These are phyloP conservation scores for Quercus wislizeni DNA, from an alignment of 306 rosid genomes.

Conservation along the genomic window DNA sequence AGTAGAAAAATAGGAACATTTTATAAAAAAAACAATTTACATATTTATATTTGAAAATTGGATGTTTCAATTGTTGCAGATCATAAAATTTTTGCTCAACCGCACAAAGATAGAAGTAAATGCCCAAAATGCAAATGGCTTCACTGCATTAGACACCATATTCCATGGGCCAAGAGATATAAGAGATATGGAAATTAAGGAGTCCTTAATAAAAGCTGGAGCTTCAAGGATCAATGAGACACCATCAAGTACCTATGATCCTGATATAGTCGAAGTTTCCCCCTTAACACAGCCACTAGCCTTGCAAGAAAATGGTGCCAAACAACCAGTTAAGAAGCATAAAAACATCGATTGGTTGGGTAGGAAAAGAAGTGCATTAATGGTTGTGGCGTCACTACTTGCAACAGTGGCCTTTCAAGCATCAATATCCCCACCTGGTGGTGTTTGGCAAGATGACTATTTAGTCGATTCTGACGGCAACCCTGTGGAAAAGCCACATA, in stretches of 20 bases:
- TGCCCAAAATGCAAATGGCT: conserved; percentile 23
- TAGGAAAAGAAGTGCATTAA: conserved; percentile 24
- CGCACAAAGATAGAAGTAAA: conserved; percentile 26
- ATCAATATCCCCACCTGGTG: conserved; percentile 24
- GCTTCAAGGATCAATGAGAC: conserved; percentile 1
- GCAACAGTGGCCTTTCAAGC: conserved; percentile 30
- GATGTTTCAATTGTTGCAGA: conserved; percentile 14
- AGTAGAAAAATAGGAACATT: no score
- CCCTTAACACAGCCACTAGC: conserved; percentile 3
- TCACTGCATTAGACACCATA: conserved; percentile 23
- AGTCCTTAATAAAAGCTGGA: conserved; percentile 17
- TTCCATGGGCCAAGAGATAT: conserved; percentile 22
- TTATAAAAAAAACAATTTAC: no score
- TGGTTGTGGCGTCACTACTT: conserved; percentile 33
- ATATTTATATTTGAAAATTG: no score
- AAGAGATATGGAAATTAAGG: conserved; percentile 26
- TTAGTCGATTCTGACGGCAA: conserved; percentile 6
- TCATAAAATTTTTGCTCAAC: conserved; percentile 14
- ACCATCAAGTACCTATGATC: conserved; percentile 1
- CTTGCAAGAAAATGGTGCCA: conserved; percentile 10
- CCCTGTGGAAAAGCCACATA: conserved; percentile 10
- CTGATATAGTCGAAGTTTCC: conserved; percentile 1
- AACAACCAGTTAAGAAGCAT: conserved; percentile 15
- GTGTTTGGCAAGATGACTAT: conserved; percentile 29
- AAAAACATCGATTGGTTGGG: conserved; percentile 25